A percentile compares a stretch with the other conserved stretches of the same genome.
These are phyloP conservation scores for Kluyveromyces siamensis DNA, from an alignment of 805 yeast species.

Conservation along the genomic window DNA sequence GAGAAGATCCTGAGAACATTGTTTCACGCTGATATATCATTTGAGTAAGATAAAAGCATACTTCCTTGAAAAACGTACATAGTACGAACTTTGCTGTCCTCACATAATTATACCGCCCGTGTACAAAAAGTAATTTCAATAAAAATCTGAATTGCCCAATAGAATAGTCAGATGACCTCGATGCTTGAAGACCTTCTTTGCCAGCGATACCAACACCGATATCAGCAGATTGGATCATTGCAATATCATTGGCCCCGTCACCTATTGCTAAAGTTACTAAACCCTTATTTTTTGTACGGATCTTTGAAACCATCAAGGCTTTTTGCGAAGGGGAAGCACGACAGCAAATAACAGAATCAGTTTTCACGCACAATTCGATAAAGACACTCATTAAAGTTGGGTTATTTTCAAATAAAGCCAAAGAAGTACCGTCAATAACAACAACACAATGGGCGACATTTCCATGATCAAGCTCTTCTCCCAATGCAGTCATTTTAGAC, in stretches of 20 bases:
- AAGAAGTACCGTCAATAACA: constrained; percentile 90
- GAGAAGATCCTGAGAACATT: constrained; percentile 83
- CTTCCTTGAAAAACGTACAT: constrained; percentile 91
- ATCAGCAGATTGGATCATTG: constrained; percentile 98
- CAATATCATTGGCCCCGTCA: constrained; percentile 98
- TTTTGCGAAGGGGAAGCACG: constrained; percentile 97
- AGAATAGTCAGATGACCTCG: constrained; percentile 88
- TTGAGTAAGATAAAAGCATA: constrained; percentile 83
- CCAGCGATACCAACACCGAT: constrained; percentile 98
- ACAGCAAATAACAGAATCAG: constrained; percentile 89
- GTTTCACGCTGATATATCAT: constrained; percentile 79
- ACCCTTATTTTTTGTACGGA: constrained; percentile 57
- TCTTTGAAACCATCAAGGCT: constrained; percentile 75
- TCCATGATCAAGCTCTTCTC: constrained; percentile 62
- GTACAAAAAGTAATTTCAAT: constrained; percentile 75
- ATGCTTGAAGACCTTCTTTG: constrained; percentile 94
- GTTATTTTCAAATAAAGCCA: constrained; percentile 65
- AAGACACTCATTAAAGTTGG: constrained; percentile 63
- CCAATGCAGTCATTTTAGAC: constrained; percentile 65
- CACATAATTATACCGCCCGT: constrained; percentile 92
- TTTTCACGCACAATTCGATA: constrained; percentile 73
- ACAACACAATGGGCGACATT: constrained; percentile 89
- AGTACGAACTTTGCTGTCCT: constrained; percentile 87
- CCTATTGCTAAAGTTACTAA: constrained; percentile 93
- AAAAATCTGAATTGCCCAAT: constrained; percentile 89